phyloP scores from a whole-genome alignment of 2,329 filamentous ascomycete genomes.

The Diaporthe amygdali region DNA sequence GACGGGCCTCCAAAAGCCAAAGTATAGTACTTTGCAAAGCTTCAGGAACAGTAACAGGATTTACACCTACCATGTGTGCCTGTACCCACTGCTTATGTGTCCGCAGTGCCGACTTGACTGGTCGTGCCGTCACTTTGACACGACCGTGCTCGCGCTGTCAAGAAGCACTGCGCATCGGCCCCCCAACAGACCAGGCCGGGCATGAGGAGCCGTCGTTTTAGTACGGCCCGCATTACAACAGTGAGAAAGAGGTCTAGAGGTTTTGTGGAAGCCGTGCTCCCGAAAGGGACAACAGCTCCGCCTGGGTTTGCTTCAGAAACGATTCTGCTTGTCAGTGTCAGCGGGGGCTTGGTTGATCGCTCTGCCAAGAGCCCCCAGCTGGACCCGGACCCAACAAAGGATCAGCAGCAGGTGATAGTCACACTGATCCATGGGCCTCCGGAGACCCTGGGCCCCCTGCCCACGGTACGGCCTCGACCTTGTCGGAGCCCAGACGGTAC shows the following conservation, averaged over 20 bases:
- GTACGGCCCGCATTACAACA: background rate
- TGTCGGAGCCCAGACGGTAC: conserved; percentile 19
- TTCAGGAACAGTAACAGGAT: background rate
- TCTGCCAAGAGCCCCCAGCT: conserved; percentile 10
- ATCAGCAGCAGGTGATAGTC: background rate
- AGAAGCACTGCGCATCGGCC: background rate
- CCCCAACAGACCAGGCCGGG: background rate
- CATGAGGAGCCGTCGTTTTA: conserved; percentile 1
- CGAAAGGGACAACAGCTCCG: conserved; percentile 4
- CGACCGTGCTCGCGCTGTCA: background rate
- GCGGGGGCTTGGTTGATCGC: background rate
- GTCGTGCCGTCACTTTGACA: background rate
- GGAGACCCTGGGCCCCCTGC: background rate
- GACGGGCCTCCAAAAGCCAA: background rate
- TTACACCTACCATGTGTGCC: background rate
- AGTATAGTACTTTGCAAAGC: background rate
- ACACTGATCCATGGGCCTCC: background rate
- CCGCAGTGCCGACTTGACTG: background rate
- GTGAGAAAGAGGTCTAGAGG: background rate
- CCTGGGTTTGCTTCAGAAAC: conserved; percentile 16
- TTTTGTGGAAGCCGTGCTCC: background rate
- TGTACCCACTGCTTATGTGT: too few relatives aligned
- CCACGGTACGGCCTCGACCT: conserved; percentile 9
- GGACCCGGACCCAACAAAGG: background rate
- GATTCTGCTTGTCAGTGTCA: conserved; percentile 5